These are phyloP conservation scores for Helminthosporium solani DNA, from an alignment of 2,329 filamentous ascomycete species.

Conservation along the genomic window DNA sequence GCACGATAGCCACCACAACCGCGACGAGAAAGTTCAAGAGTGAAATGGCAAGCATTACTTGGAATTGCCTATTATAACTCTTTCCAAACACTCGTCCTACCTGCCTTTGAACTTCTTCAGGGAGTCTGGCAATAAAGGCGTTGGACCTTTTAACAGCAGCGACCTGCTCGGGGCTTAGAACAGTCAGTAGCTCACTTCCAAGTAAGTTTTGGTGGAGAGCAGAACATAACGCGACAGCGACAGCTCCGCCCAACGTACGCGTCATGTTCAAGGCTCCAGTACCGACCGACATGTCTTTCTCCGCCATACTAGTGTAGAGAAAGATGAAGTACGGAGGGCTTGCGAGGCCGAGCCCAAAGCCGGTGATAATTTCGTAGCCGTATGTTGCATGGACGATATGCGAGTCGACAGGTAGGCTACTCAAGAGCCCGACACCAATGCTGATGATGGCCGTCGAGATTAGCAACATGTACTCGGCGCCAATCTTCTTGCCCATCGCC, in stretches of 20 bases:
- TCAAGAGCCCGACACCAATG: too few relatives aligned
- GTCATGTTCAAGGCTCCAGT: slow-evolving; percentile 35
- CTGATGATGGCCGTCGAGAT: too few relatives aligned
- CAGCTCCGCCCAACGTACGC: slow-evolving; percentile 32
- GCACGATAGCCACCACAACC: slow-evolving; percentile 17
- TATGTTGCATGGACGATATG: too few relatives aligned
- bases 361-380: too few relatives aligned
- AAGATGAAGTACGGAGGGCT: too few relatives aligned
- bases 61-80: slow-evolving; percentile 36
- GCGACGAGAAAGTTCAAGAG: slow-evolving; percentile 26
- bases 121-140: slow-evolving; percentile 16
- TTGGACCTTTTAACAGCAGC: slow-evolving; percentile 19
- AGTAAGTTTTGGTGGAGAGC: slow-evolving; percentile 29
- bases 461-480: too few relatives aligned
- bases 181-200: slow-evolving; percentile 13
- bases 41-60: slow-evolving; percentile 30
- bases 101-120: slow-evolving; percentile 13
- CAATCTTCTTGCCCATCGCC: too few relatives aligned
- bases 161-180: slow-evolving; percentile 27
- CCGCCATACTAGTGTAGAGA: too few relatives aligned
- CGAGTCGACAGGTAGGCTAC: too few relatives aligned
- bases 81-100: slow-evolving; percentile 29
- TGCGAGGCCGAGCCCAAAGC: too few relatives aligned
- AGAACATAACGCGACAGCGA: slow-evolving; percentile 35
- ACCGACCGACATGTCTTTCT: too few relatives aligned